Conservation (phyloP, 2,329 filamentous ascomycete species). For the Hymenoscyphus infarciens region DNA sequence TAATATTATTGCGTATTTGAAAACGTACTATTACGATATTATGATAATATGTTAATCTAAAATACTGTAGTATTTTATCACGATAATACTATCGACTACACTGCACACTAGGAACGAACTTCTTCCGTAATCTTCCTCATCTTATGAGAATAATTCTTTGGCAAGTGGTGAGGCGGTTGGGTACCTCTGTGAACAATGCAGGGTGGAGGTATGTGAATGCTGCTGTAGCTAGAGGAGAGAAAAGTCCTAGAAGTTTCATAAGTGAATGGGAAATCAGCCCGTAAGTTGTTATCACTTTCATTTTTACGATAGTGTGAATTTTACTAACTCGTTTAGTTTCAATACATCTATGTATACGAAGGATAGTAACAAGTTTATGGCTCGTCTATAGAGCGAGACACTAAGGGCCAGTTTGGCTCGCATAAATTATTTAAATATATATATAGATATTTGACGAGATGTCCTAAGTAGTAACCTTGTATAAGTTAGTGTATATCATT, state of each 20-base stretch:
- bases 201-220: slow-evolving; percentile 8
- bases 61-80: too few species aligned
- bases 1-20: too few species aligned
- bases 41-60: too few species aligned
- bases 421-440: too few species aligned
- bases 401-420: too few species aligned
- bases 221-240: slow-evolving; percentile 21
- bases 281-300: slow-evolving; percentile 36
- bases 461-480: too few species aligned
- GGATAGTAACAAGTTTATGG: background rate
- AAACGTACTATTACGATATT: too few species aligned
- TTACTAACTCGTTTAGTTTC: background rate
- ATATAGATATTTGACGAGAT: too few species aligned
- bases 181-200: too few species aligned
- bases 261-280: slow-evolving; percentile 45
- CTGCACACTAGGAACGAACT: background rate
- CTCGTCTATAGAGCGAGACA: background rate
- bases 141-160: background rate
- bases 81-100: too few species aligned
- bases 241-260: slow-evolving; percentile 49
- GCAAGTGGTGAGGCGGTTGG: too few species aligned
- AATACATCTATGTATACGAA: background rate
- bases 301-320: background rate
- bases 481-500: too few species aligned
- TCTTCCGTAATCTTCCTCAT: background rate